A percentile compares a stretch with the other conserved stretches of the same genome.
Evolutionary conservation across 805 yeast species (phyloP).

Genomic region (Pichia kluyveri): DNA sequence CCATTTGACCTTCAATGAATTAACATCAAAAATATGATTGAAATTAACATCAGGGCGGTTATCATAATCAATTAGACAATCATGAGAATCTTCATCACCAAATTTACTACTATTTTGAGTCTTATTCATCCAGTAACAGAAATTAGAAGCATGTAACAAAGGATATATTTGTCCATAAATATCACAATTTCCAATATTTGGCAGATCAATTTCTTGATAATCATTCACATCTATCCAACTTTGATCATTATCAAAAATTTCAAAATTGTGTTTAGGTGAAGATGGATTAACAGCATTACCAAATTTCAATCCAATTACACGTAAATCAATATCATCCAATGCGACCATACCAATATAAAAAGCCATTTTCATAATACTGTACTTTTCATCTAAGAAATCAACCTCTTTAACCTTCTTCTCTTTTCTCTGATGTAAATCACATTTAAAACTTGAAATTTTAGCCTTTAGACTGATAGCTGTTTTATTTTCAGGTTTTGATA

Average conservation of each 20-base stretch:
- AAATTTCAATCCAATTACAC: constrained; percentile 45
- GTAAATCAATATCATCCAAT: constrained; percentile 46
- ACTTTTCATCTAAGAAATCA: constrained; percentile 38
- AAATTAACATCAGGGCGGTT: constrained; percentile 24
- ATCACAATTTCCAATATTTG: constrained; percentile 27
- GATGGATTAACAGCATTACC: constrained; percentile 4
- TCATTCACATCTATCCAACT: constrained; percentile 59
- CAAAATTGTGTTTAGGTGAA: constrained; percentile 6
- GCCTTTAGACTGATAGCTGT: constrained; percentile 62
- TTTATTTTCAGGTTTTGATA: constrained; percentile 30
- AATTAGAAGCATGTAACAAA: constrained; percentile 56
- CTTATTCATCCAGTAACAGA: constrained; percentile 57
- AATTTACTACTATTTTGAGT: constrained; percentile 28
- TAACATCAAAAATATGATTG: constrained; percentile 64
- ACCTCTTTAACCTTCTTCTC: constrained; percentile 39
- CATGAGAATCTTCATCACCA: constrained; percentile 49
- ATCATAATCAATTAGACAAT: constrained; percentile 46
- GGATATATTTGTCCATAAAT: constrained; percentile 48
- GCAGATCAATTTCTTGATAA: constrained; percentile 46
- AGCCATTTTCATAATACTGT: constrained; percentile 46
- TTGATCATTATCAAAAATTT: constrained; percentile 43
- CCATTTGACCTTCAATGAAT: constrained; percentile 73
- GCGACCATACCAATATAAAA: constrained; percentile 55
- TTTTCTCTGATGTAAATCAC: constrained; percentile 58
- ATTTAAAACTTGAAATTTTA: constrained; percentile 39